A percentile compares a stretch with the other conserved stretches of the same genome.
Evolutionary conservation across 441 rosid genomes (phyloP).

Genomic region (Metrosideros polymorpha): DNA sequence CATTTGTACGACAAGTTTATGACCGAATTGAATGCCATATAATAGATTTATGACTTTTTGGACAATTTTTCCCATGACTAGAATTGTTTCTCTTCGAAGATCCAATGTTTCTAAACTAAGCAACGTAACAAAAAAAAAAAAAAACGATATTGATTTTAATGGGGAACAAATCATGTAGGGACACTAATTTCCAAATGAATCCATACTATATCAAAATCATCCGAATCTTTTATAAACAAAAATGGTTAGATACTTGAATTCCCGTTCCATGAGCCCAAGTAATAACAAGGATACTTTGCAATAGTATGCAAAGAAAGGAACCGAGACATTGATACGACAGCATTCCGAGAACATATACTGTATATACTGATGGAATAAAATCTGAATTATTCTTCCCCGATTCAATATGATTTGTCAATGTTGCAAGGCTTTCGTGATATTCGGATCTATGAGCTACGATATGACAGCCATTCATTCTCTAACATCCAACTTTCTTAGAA

Average conservation of each 20-base stretch:
- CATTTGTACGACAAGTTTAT: too few relatives aligned
- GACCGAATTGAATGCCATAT: too few relatives aligned
- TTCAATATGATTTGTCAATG: neutral
- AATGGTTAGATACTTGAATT: neutral
- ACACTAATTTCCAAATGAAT: too few relatives aligned
- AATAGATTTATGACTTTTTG: too few relatives aligned
- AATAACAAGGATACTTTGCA: neutral
- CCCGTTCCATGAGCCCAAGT: neutral
- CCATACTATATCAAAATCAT: neutral
- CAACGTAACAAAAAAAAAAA: too few relatives aligned
- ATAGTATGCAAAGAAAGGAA: neutral
- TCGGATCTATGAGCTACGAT: neutral
- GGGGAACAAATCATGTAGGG: too few relatives aligned
- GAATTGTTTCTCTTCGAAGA: too few relatives aligned
- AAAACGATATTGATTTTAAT: too few relatives aligned
- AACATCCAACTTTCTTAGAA: neutral
- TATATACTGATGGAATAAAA: neutral
- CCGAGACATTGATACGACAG: constrained; percentile 3
- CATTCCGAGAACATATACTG: neutral
- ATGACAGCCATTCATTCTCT: neutral
- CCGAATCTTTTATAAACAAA: neutral
- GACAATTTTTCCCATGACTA: too few relatives aligned
- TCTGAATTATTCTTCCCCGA: neutral
- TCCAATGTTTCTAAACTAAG: too few relatives aligned
- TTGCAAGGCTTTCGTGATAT: neutral